phyloP scores from a whole-genome alignment of 352 stramenopile genomes.

The Phytopythium boreale region DNA sequence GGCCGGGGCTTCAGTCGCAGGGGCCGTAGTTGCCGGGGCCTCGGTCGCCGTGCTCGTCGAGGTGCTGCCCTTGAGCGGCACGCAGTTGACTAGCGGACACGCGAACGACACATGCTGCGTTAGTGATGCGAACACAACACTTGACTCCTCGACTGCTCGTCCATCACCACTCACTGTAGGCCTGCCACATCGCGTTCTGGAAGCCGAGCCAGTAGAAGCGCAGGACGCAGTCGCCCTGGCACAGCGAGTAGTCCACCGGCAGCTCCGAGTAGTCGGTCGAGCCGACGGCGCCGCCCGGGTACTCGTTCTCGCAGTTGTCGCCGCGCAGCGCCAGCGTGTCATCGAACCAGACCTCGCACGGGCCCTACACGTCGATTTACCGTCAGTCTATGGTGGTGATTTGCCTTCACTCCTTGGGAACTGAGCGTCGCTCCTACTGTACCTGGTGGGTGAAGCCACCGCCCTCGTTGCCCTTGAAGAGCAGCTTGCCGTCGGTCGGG shows the following conservation, averaged over 20 bases:
- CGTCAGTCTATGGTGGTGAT: too few relatives aligned
- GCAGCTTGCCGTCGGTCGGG: slow-evolving; percentile 20
- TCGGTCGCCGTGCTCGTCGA: slow-evolving; percentile 5
- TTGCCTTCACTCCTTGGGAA: too few relatives aligned
- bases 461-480: slow-evolving; percentile 25
- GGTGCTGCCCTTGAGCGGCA: slow-evolving; percentile 12
- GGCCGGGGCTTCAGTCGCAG: slow-evolving; percentile 4
- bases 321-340: slow-evolving; percentile 31
- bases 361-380: slow-evolving; percentile 20
- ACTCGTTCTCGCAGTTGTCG: slow-evolving; percentile 37
- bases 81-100: background rate
- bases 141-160: too few relatives aligned
- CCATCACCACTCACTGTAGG: slow-evolving; percentile 24
- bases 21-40: background rate
- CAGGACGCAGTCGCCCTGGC: slow-evolving; percentile 31
- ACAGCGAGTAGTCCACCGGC: slow-evolving; percentile 37
- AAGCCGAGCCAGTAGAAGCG: slow-evolving; percentile 49
- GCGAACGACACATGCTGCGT: background rate
- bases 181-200: slow-evolving; percentile 35
- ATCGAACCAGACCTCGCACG: slow-evolving; percentile 47
- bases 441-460: slow-evolving; percentile 26
- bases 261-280: slow-evolving; percentile 20
- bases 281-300: slow-evolving; percentile 14
- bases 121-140: background rate
- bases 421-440: too few relatives aligned